Conservation (phyloP, 2,329 filamentous ascomycete species). For the Colletotrichum destructivum region DNA sequence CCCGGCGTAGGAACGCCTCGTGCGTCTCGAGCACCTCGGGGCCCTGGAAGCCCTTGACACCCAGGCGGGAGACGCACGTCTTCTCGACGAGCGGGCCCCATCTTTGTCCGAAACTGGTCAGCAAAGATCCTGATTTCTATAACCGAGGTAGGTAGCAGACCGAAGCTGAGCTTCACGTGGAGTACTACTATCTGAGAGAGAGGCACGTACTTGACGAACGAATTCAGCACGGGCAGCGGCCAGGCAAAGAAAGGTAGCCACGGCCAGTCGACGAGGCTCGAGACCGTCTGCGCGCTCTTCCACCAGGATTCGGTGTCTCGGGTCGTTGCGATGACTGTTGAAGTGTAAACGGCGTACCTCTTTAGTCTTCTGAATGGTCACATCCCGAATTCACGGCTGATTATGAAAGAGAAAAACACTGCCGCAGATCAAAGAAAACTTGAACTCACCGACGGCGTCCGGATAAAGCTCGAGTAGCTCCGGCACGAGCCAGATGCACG, state of each 20-base stretch:
- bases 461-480: slow-evolving; percentile 44
- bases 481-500: slow-evolving; percentile 19
- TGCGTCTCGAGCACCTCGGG: slow-evolving; percentile 43
- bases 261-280: slow-evolving; percentile 23
- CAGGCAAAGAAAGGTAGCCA: slow-evolving; percentile 44
- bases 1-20: slow-evolving; percentile 25
- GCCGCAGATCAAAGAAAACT: not conserved
- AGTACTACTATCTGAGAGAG: accelerated
- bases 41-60: slow-evolving; percentile 8
- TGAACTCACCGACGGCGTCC: slow-evolving; percentile 38
- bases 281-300: slow-evolving; percentile 42
- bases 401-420: no score
- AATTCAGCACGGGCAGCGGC: slow-evolving; percentile 36
- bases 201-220: slow-evolving; percentile 10
- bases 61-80: slow-evolving; percentile 20
- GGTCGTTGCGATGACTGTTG: slow-evolving; percentile 42
- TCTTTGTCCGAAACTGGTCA: not conserved
- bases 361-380: not conserved
- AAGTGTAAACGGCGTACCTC: not conserved
- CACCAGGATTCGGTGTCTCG: slow-evolving; percentile 44
- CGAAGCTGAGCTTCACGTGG: not conserved
- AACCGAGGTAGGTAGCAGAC: not conserved
- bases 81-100: slow-evolving; percentile 27
- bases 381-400: not conserved
- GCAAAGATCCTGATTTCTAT: not conserved